Evolutionary conservation across 371 early-diverging fungal species (phyloP).

Genomic region (Funneliformis caledonium): DNA sequence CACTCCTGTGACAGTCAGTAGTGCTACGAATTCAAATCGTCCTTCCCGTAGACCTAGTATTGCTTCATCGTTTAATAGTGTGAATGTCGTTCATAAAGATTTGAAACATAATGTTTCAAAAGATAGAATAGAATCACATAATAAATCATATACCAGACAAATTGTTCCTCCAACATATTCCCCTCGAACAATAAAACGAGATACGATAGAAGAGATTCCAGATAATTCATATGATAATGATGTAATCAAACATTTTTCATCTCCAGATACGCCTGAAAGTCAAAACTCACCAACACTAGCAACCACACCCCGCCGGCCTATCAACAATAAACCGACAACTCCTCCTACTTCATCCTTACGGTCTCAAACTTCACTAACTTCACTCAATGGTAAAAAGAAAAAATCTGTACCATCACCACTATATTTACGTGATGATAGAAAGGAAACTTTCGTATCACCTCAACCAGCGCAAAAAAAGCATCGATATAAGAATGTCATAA

Average conservation of each 20-base stretch:
- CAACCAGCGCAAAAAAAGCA: conserved; percentile 34
- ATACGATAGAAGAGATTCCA: too few species aligned
- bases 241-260: too few species aligned
- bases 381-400: too few species aligned
- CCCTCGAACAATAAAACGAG: too few species aligned
- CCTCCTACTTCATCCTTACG: neutral
- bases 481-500: conserved; percentile 43
- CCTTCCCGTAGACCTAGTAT: conserved; percentile 46
- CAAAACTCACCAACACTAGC: too few species aligned
- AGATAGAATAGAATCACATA: neutral
- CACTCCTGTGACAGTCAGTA: neutral
- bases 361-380: too few species aligned
- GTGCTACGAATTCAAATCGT: conserved; percentile 42
- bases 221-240: too few species aligned
- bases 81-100: too few species aligned
- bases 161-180: too few species aligned
- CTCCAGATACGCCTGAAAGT: too few species aligned
- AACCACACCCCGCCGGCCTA: too few species aligned
- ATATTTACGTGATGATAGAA: neutral
- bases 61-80: conserved; percentile 12
- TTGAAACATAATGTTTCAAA: too few species aligned
- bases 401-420: neutral
- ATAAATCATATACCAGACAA: neutral
- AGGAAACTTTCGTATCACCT: neutral
- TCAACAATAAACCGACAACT: neutral